A percentile compares a stretch with the other conserved stretches of the same genome.
These are phyloP conservation scores for Chenopodium quinoa DNA, from an alignment of 148 eudicot genomes.

Conservation along the genomic window DNA sequence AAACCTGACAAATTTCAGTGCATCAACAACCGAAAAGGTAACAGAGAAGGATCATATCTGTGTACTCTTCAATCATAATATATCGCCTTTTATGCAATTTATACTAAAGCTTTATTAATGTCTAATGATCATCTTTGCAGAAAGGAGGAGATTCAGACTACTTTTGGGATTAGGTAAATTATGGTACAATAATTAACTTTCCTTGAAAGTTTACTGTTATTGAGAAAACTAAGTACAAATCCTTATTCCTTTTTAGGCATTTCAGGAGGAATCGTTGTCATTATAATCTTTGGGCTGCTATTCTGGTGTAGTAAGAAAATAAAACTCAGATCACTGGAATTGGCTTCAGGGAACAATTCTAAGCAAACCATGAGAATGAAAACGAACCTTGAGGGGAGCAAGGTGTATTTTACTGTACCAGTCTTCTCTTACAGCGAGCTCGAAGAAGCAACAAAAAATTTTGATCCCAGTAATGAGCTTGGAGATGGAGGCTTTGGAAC, in stretches of 20 bases:
- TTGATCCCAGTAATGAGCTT: slow-evolving; percentile 51
- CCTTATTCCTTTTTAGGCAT: slow-evolving; percentile 20
- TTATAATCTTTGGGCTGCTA: slow-evolving; percentile 12
- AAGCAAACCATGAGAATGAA: slow-evolving; percentile 12
- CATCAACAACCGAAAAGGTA: slow-evolving; percentile 33
- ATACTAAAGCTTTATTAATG: too few relatives aligned
- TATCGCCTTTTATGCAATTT: background rate
- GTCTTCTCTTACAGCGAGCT: slow-evolving; percentile 43
- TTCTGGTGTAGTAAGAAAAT: slow-evolving; percentile 20
- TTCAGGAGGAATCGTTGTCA: slow-evolving; percentile 20
- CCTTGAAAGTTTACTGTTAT: background rate
- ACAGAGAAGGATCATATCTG: background rate
- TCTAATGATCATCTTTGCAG: slow-evolving; percentile 18
- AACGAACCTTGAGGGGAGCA: slow-evolving; percentile 31
- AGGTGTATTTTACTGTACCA: slow-evolving; percentile 37
- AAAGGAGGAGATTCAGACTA: slow-evolving; percentile 19
- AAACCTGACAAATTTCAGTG: slow-evolving; percentile 19
- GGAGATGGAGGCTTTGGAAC: slow-evolving; percentile 74
- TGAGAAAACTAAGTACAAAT: background rate
- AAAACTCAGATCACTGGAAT: slow-evolving; percentile 24
- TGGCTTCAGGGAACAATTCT: slow-evolving; percentile 16
- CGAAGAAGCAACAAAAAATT: slow-evolving; percentile 49
- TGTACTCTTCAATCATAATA: background rate
- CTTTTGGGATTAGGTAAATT: slow-evolving; percentile 28
- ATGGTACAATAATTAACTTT: background rate